Evolutionary conservation across 176 grass and related monocot species (phyloP).

Genomic region (Musa beccarii): DNA sequence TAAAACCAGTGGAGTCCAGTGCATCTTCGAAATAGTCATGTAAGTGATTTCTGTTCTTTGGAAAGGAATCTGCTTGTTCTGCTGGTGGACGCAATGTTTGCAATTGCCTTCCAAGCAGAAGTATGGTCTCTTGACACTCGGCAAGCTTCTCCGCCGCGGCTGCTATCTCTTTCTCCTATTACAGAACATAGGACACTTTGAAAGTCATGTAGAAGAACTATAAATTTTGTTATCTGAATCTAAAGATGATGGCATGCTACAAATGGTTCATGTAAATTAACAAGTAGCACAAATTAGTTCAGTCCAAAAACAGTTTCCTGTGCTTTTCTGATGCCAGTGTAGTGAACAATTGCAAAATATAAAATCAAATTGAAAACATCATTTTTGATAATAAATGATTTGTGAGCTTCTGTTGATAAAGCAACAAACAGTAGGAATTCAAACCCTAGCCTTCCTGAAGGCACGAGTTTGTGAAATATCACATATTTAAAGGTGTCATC

Average conservation of each 20-base stretch:
- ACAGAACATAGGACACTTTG: conserved; percentile 7
- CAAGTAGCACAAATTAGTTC: no score
- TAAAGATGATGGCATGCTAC: background rate
- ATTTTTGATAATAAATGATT: no score
- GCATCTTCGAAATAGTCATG: conserved; percentile 45
- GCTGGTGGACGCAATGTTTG: conserved; percentile 70
- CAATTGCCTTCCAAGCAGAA: conserved; percentile 82
- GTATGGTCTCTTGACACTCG: conserved; percentile 93
- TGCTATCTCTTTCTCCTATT: conserved; percentile 74
- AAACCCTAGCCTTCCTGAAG: background rate
- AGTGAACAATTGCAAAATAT: no score
- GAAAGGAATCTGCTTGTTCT: conserved; percentile 43
- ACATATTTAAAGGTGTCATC: background rate
- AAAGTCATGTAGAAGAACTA: background rate
- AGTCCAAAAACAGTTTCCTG: no score
- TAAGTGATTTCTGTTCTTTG: conserved; percentile 37
- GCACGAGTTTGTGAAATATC: background rate
- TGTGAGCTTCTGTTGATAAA: background rate
- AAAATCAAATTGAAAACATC: no score
- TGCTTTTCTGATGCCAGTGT: no score
- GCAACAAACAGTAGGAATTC: background rate
- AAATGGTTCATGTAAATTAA: no score
- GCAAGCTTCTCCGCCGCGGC: conserved; percentile 90
- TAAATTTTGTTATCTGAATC: background rate
- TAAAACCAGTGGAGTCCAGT: conserved; percentile 25